Evolutionary conservation across 2,329 filamentous ascomycete species (phyloP), one percentile per base, ranked within the genome.

Genomic region (Blastomyces emzantsi): DNA sequence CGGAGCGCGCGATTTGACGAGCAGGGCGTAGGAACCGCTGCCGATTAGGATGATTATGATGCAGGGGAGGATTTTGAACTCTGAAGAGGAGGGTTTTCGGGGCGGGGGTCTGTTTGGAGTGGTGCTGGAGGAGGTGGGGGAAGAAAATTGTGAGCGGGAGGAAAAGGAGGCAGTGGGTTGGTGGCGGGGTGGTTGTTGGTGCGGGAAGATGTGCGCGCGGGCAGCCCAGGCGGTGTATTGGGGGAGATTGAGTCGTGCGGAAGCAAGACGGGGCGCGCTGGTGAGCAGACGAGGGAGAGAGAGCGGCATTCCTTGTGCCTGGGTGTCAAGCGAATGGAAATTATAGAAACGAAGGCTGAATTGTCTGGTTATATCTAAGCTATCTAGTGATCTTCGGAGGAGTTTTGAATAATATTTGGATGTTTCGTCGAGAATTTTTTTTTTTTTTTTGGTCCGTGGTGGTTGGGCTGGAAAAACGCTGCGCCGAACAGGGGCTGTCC

Each of bases 21-120:
- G 79, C 52, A 81, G 72, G 54, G 75, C 70, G 74, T 83, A 85
- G 59, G 79, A 75, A 54, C 78, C 80, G 49, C 78, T 78, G 64
- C 81, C 80, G 59, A 78, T 70, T 54, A 77, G 72, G 60, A 80
- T 74, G 65, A 85, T 78, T 30, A 75, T 66, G 62, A 78, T 60
- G 67, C 78, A 74, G 15, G 78, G 78, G 62, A 77, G 68, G 70
- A 79, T 69, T 67, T 75, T 75, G 70, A 78, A 74, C 63, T 76
- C 70, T 49, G 76, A 74, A 17, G 49, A 52, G 62, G 43, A 58
- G 70, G 71, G 60, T 65, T 70, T 66, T 70, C 71, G 58, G 73
- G 71, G 33, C 33, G 33, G 22, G 73, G 70, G 60, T 65, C 43
- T 56, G 66, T 62, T 41, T 73, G 71, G 22, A 73, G 69, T 60